Percentiles rank a stretch among this genome's conserved stretches.
These are phyloP conservation scores for Neurospora tetraspora DNA, from an alignment of 495 filamentous ascomycete species.

Conservation along the genomic window DNA sequence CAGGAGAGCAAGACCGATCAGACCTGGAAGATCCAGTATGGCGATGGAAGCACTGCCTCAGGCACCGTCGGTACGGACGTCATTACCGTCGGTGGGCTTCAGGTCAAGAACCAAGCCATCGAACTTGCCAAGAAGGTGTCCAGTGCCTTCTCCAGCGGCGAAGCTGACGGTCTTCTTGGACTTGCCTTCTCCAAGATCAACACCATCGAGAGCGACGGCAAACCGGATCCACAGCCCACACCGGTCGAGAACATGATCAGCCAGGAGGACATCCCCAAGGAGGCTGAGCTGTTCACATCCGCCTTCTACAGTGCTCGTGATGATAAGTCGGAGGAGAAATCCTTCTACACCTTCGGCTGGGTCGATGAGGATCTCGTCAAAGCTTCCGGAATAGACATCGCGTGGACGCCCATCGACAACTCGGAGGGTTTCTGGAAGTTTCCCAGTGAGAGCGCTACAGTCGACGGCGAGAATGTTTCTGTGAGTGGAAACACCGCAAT, in stretches of 20 bases:
- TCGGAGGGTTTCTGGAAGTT: constrained; percentile 68
- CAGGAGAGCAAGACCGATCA: constrained; percentile 39
- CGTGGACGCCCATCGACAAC: constrained; percentile 58
- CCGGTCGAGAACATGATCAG: constrained; percentile 69
- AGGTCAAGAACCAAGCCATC: constrained; percentile 56
- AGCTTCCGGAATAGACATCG: constrained; percentile 40
- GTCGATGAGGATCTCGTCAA: constrained; percentile 57
- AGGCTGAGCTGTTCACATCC: constrained; percentile 60
- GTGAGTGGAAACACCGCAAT: constrained; percentile 64
- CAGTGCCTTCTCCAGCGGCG: constrained; percentile 44
- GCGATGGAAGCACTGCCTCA: constrained; percentile 61
- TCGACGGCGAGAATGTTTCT: constrained; percentile 49
- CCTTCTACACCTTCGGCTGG: constrained; percentile 74
- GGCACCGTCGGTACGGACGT: constrained; percentile 63
- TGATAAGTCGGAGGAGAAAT: constrained; percentile 35
- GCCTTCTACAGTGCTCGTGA: constrained; percentile 59
- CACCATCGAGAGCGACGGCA: constrained; percentile 41
- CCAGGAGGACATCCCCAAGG: constrained; percentile 53
- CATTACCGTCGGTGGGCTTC: constrained; percentile 57
- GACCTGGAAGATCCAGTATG: constrained; percentile 64
- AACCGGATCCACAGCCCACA: constrained; percentile 49
- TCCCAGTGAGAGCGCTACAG: constrained; percentile 45
- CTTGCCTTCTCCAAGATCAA: constrained; percentile 64
- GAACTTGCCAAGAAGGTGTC: constrained; percentile 61
- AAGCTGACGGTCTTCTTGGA: constrained; percentile 65